phyloP scores from a whole-genome alignment of 2,329 filamentous ascomycete species.

The Aspergillus sp. region DNA sequence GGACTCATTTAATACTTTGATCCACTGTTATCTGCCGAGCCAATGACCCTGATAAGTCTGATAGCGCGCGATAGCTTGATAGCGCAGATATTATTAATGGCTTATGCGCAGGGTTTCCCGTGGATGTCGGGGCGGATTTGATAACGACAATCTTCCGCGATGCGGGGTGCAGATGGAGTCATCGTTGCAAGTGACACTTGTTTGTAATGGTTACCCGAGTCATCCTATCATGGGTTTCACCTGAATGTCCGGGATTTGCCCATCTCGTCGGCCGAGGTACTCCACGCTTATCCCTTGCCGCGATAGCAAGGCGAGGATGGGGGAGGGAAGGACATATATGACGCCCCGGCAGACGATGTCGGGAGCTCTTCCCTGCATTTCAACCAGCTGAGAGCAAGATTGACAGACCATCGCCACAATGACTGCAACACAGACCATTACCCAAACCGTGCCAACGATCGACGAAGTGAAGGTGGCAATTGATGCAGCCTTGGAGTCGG shows the following conservation, averaged over 20 bases:
- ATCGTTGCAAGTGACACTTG: conserved; percentile 5
- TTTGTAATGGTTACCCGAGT: not conserved
- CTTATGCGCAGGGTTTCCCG: not conserved
- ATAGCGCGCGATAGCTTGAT: not conserved
- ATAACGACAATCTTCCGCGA: not conserved
- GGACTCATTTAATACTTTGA: not conserved
- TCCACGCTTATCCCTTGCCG: not conserved
- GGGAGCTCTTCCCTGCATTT: not conserved
- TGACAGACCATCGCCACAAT: conserved; percentile 14
- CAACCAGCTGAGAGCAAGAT: not conserved
- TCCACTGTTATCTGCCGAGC: conserved; percentile 15
- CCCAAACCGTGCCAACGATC: conserved; percentile 4
- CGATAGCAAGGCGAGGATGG: too few species aligned
- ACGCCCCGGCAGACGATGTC: not conserved
- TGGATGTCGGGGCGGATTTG: not conserved
- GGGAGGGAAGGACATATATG: not conserved
- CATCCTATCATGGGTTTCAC: conserved; percentile 1
- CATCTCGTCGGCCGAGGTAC: not conserved
- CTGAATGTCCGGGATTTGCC: not conserved
- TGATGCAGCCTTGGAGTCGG: conserved; percentile 20
- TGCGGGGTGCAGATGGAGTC: conserved; percentile 12
- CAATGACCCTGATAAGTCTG: not conserved
- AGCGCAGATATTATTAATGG: not conserved
- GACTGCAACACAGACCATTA: conserved; percentile 15
- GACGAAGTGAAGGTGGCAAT: conserved; percentile 27